These are phyloP conservation scores for Alternaria sp. DNA, from an alignment of 2,329 filamentous ascomycete species.

Conservation along the genomic window DNA sequence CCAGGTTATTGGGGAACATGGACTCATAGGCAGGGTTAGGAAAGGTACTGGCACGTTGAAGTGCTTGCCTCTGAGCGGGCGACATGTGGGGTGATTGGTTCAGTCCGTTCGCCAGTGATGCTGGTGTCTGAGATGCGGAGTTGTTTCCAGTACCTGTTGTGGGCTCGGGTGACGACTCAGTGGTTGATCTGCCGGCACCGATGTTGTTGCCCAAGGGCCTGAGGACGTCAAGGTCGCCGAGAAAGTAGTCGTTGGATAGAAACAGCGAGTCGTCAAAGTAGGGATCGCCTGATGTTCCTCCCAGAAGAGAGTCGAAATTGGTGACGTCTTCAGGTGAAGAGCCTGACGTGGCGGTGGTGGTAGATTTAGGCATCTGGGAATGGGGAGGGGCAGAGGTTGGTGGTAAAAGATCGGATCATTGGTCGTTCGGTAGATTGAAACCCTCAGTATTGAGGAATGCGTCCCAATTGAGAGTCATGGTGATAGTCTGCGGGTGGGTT, in stretches of 20 bases:
- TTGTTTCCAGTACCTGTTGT: conserved; percentile 27
- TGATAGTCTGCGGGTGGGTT: conserved; percentile 40
- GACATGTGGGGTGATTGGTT: conserved; percentile 42
- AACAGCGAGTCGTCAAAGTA: conserved; percentile 52
- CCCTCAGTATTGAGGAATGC: conserved; percentile 50
- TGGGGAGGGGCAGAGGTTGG: conserved; percentile 36
- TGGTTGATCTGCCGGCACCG: conserved; percentile 45
- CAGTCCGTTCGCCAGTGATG: conserved; percentile 30
- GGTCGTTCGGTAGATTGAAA: conserved; percentile 50
- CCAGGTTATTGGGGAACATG: conserved; percentile 49
- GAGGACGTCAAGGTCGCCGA: conserved; percentile 52
- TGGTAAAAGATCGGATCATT: conserved; percentile 50
- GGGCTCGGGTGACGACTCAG: conserved; percentile 53
- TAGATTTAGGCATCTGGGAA: conserved; percentile 50
- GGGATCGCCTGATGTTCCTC: conserved; percentile 41
- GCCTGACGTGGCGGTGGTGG: conserved; percentile 44
- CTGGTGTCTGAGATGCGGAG: conserved; percentile 38
- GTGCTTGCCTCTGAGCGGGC: conserved; percentile 32
- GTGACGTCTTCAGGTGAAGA: conserved; percentile 44
- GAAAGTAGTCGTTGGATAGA: conserved; percentile 51
- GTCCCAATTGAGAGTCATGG: conserved; percentile 53
- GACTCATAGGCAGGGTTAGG: conserved; percentile 50
- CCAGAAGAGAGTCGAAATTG: conserved; percentile 44
- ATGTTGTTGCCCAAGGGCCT: conserved; percentile 47
- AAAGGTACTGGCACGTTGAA: conserved; percentile 44